These are phyloP conservation scores for Boletus speciosus DNA, from an alignment of 768 basidiomycete genomes.

Conservation along the genomic window DNA sequence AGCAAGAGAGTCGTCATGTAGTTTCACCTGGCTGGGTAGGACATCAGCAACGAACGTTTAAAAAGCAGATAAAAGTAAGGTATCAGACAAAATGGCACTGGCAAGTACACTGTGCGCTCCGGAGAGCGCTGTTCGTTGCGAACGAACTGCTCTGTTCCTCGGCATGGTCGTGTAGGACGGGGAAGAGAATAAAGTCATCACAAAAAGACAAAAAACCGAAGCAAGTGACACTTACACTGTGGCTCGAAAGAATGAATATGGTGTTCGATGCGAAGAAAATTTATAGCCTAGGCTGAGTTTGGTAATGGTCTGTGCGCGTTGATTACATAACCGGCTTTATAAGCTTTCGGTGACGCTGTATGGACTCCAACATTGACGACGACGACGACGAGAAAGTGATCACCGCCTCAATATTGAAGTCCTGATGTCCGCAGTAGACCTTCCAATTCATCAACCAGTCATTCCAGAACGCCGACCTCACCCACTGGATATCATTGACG, in stretches of 20 bases:
- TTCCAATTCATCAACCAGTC: neutral
- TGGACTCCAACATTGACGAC: conserved; percentile 15
- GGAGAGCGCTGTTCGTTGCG: conserved; percentile 66
- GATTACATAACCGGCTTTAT: conserved; percentile 26
- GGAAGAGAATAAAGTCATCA: conserved; percentile 88
- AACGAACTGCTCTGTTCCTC: conserved; percentile 78
- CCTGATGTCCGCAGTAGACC: conserved; percentile 22
- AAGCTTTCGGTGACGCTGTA: neutral
- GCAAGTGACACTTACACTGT: conserved; percentile 12
- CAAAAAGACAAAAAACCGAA: neutral
- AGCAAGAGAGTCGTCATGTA: neutral
- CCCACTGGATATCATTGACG: conserved; percentile 40
- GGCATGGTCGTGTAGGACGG: conserved; percentile 89
- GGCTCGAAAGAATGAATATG: neutral
- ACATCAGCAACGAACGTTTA: conserved; percentile 11
- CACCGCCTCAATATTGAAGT: neutral
- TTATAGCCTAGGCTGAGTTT: conserved; percentile 32
- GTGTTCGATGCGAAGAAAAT: conserved; percentile 8
- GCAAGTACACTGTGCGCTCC: conserved; percentile 75
- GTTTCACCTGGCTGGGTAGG: conserved; percentile 3
- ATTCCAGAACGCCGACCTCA: conserved; percentile 12
- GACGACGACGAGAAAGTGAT: conserved; percentile 9
- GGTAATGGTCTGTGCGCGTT: conserved; percentile 30
- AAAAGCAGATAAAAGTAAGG: neutral
- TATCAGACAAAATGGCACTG: conserved; percentile 85